phyloP scores from a whole-genome alignment of 352 stramenopile genomes.

The Thalassiosira hispida region DNA sequence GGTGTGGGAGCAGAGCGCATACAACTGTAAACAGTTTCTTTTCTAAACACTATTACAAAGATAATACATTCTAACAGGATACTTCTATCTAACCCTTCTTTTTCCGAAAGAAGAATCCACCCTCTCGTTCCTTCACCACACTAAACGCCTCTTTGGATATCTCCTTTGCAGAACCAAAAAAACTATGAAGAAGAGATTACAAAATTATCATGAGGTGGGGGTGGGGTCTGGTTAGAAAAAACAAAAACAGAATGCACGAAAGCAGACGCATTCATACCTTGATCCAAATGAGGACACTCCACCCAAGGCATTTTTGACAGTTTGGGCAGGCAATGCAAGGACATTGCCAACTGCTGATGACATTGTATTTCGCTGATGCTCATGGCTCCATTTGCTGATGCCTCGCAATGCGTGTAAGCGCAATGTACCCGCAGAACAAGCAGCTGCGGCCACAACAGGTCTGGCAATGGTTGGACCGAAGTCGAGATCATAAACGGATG shows the following conservation, averaged over 20 bases:
- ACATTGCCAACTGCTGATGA: conserved; percentile 75
- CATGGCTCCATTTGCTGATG: conserved; percentile 81
- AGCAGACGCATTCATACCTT: no score
- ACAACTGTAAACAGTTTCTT: neutral
- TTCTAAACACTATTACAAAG: neutral
- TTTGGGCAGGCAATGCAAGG: conserved; percentile 69
- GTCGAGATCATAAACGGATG: conserved; percentile 72
- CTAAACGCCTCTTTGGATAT: conserved; percentile 68
- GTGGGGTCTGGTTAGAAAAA: no score
- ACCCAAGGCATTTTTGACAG: conserved; percentile 77
- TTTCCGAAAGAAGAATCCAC: conserved; percentile 54
- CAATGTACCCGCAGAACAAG: conserved; percentile 78
- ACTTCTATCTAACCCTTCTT: conserved; percentile 42
- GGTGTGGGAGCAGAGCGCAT: no score
- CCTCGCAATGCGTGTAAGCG: conserved; percentile 81
- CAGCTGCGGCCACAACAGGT: conserved; percentile 80
- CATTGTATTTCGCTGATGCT: conserved; percentile 73
- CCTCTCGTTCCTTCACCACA: conserved; percentile 60
- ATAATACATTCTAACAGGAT: neutral
- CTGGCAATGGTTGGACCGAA: conserved; percentile 80
- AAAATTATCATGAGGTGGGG: no score
- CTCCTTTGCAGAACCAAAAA: conserved; percentile 68
- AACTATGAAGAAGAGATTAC: no score
- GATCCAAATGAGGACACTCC: conserved; percentile 72
- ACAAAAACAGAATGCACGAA: no score